Evolutionary conservation across 352 stramenopile species (phyloP).

Genomic region (Pythium aquatile): DNA sequence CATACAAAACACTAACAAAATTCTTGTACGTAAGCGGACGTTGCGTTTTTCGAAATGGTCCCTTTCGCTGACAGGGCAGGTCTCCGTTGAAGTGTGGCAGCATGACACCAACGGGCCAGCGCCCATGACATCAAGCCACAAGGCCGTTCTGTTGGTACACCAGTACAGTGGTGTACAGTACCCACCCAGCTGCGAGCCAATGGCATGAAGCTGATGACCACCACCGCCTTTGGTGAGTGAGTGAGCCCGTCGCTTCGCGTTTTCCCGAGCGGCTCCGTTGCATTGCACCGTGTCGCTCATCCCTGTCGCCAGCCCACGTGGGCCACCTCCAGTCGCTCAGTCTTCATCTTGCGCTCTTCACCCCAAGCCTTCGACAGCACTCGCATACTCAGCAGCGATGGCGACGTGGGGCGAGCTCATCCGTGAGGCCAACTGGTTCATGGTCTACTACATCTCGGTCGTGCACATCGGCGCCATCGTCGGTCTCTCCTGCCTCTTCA

Average conservation of each 20-base stretch:
- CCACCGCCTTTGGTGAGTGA: neutral
- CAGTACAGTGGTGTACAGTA: too few relatives aligned
- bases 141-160: neutral
- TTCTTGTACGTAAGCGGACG: slow-evolving; percentile 2
- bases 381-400: slow-evolving; percentile 31
- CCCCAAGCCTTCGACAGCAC: slow-evolving; percentile 1
- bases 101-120: slow-evolving; percentile 20
- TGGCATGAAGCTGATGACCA: neutral
- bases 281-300: neutral
- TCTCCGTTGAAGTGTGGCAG: slow-evolving; percentile 7
- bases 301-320: neutral
- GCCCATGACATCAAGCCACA: slow-evolving; percentile 22
- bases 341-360: slow-evolving; percentile 14
- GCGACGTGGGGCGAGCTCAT: slow-evolving; percentile 60
- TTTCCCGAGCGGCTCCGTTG: neutral
- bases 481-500: slow-evolving; percentile 79
- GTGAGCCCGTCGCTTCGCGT: neutral
- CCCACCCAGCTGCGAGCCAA: neutral
- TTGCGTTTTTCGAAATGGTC: slow-evolving; percentile 1
- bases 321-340: neutral
- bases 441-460: slow-evolving; percentile 97
- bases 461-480: slow-evolving; percentile 91
- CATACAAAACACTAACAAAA: neutral
- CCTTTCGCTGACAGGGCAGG: neutral
- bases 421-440: slow-evolving; percentile 96